A percentile compares a stretch with the other conserved stretches of the same genome.
Evolutionary conservation across 2,329 filamentous ascomycete genomes (phyloP).

Genomic region (Alternaria conjuncta): DNA sequence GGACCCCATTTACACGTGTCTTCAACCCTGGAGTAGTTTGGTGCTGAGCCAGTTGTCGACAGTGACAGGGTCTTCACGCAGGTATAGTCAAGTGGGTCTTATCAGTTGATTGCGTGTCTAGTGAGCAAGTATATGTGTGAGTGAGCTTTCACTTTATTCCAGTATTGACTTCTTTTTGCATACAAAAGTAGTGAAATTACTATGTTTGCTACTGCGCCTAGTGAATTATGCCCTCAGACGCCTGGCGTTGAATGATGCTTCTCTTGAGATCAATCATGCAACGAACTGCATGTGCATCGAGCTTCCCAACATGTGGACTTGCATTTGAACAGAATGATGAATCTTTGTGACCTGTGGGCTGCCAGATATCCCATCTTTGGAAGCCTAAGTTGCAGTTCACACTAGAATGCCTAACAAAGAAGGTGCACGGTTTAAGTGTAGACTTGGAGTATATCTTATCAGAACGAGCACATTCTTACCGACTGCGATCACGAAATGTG

Average conservation of each 20-base stretch:
- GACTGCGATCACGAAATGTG: not conserved
- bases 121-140: not conserved
- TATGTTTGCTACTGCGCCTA: not conserved
- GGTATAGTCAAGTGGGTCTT: not conserved
- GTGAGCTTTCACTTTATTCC: not conserved
- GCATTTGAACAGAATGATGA: not conserved
- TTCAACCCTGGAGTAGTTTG: not conserved
- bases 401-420: not conserved
- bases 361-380: not conserved
- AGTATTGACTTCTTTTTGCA: not conserved
- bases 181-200: not conserved
- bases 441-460: not conserved
- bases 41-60: not conserved
- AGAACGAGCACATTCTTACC: not conserved
- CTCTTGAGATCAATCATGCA: not conserved
- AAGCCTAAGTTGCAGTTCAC: not conserved
- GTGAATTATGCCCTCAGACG: not conserved
- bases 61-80: not conserved
- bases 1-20: not conserved
- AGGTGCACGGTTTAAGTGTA: not conserved
- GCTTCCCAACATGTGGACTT: not conserved
- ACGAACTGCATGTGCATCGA: not conserved
- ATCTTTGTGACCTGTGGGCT: not conserved
- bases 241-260: not conserved
- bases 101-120: not conserved